These are phyloP conservation scores for Epichloe typhina DNA, from an alignment of 2,329 filamentous ascomycete genomes.

Conservation along the genomic window DNA sequence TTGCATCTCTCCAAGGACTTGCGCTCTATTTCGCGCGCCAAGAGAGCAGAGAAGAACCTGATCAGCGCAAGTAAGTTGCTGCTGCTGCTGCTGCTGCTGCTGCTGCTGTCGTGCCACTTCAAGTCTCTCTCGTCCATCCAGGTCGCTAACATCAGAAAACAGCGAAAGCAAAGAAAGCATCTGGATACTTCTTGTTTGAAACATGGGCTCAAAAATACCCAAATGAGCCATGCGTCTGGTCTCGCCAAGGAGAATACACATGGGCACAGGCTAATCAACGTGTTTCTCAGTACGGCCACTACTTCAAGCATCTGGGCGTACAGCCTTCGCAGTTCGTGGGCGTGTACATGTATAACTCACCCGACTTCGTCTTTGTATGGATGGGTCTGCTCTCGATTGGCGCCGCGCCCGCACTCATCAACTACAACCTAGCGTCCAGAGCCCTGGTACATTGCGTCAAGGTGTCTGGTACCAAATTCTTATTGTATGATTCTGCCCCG, in stretches of 20 bases:
- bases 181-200: slow-evolving; percentile 4
- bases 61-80: neutral
- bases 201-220: neutral
- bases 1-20: slow-evolving; percentile 4
- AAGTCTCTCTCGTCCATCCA: neutral
- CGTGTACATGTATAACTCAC: slow-evolving; percentile 6
- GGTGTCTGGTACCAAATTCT: neutral
- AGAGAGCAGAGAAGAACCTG: neutral
- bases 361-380: slow-evolving; percentile 5
- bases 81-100: no score
- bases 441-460: slow-evolving; percentile 3
- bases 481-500: slow-evolving; percentile 2
- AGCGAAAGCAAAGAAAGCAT: slow-evolving; percentile 4
- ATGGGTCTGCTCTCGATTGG: slow-evolving; percentile 7
- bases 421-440: slow-evolving; percentile 4
- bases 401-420: slow-evolving; percentile 5
- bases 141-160: neutral
- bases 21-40: neutral
- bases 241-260: slow-evolving; percentile 4
- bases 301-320: slow-evolving; percentile 3
- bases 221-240: slow-evolving; percentile 5
- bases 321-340: slow-evolving; percentile 3
- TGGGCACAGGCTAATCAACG: slow-evolving; percentile 4
- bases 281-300: slow-evolving; percentile 6
- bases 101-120: neutral